These are phyloP conservation scores for Sistotremastrum suecicum DNA, from an alignment of 768 basidiomycete species.

Conservation along the genomic window DNA sequence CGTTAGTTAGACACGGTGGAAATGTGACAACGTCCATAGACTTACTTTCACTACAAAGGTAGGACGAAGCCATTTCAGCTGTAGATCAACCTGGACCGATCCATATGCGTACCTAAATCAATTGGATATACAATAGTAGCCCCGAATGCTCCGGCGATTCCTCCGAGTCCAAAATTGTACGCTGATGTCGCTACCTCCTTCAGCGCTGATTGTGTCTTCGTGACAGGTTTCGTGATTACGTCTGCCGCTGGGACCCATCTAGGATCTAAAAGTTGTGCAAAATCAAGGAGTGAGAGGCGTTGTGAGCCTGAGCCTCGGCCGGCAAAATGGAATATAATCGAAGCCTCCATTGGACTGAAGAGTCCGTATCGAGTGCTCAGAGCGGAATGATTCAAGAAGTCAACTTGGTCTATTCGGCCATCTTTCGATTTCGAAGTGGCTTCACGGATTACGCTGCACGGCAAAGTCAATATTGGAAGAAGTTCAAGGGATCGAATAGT, in stretches of 20 bases:
- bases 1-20: constrained; percentile 20
- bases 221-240: constrained; percentile 17
- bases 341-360: constrained; percentile 97
- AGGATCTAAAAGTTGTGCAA: constrained; percentile 85
- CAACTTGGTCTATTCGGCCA: constrained; percentile 89
- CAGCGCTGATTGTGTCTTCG: constrained; percentile 29
- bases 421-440: constrained; percentile 85
- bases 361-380: constrained; percentile 83
- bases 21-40: background rate
- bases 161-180: constrained; percentile 84
- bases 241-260: constrained; percentile 56
- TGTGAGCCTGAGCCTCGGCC: constrained; percentile 58
- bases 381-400: constrained; percentile 84
- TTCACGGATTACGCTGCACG: constrained; percentile 67
- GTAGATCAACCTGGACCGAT: background rate
- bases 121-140: constrained; percentile 98
- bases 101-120: constrained; percentile 58
- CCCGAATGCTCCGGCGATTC: constrained; percentile 85
- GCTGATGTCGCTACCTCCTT: constrained; percentile 48
- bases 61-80: background rate
- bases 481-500: constrained; percentile 9
- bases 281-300: constrained; percentile 77
- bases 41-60: background rate
- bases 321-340: constrained; percentile 96
- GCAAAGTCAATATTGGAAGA: constrained; percentile 2